Percentiles rank a stretch among this genome's conserved stretches.
These are phyloP conservation scores for Coemansia sp. DNA, from an alignment of 192 early-diverging fungal species.

Conservation along the genomic window DNA sequence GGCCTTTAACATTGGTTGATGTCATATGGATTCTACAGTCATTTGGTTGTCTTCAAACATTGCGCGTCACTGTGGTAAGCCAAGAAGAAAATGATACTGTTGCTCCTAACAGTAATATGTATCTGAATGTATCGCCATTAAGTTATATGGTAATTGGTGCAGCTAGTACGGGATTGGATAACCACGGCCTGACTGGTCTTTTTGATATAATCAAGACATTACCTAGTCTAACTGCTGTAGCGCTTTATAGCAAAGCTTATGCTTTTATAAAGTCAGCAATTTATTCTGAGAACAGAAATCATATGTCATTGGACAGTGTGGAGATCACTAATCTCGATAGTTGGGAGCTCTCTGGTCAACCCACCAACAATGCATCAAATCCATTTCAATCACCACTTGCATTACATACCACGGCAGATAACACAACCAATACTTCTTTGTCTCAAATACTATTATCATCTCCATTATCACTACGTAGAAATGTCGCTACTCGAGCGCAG, in stretches of 20 bases:
- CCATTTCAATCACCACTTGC: conserved; percentile 11
- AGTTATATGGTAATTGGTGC: conserved; percentile 19
- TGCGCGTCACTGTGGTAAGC: conserved; percentile 25
- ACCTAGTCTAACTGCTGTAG: background rate
- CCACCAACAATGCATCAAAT: background rate
- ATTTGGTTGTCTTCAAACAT: conserved; percentile 11
- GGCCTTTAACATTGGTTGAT: conserved; percentile 39
- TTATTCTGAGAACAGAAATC: background rate
- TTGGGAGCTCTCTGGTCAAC: conserved; percentile 14
- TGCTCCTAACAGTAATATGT: background rate
- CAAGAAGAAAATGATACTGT: background rate
- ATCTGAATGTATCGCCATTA: conserved; percentile 4
- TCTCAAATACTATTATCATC: background rate
- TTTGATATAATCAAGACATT: conserved; percentile 1
- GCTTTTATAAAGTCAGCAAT: conserved; percentile 19
- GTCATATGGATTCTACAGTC: conserved; percentile 25
- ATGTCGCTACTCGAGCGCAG: background rate
- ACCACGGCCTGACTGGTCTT: conserved; percentile 12
- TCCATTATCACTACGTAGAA: background rate
- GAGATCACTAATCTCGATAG: conserved; percentile 24
- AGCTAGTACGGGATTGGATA: conserved; percentile 5
- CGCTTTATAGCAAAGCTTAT: conserved; percentile 30
- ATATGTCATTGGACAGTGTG: background rate
- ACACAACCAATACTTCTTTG: background rate
- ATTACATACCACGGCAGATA: conserved; percentile 1